Percentiles rank a stretch among this genome's conserved stretches.
These are phyloP conservation scores for Calonectria henricotiae DNA, from an alignment of 2,329 filamentous ascomycete species.

Conservation along the genomic window DNA sequence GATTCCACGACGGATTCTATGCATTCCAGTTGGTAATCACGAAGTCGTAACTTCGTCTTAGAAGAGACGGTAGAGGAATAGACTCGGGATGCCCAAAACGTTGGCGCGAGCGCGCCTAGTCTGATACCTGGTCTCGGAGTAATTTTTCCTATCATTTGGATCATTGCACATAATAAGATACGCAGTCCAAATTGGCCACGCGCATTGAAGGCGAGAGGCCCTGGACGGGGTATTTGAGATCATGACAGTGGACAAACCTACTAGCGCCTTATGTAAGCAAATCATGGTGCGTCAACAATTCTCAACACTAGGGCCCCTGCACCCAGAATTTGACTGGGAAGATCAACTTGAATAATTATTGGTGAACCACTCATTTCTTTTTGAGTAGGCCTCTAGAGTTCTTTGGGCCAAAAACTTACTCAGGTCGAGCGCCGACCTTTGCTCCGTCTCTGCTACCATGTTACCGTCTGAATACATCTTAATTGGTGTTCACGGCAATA, in stretches of 20 bases:
- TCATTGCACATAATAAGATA: conserved; percentile 59
- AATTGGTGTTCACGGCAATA: conserved; percentile 44
- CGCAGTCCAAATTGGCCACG: conserved; percentile 28
- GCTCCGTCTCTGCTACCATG: conserved; percentile 51
- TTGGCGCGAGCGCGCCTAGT: conserved; percentile 33
- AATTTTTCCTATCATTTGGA: conserved; percentile 54
- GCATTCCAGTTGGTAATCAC: conserved; percentile 92
- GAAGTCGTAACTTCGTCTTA: conserved; percentile 70
- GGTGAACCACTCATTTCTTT: background rate
- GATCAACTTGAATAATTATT: conserved; percentile 27
- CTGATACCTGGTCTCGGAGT: conserved; percentile 45
- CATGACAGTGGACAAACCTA: conserved; percentile 14
- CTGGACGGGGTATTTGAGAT: background rate
- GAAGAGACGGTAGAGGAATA: conserved; percentile 47
- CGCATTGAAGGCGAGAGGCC: conserved; percentile 29
- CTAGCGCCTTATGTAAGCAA: conserved; percentile 47
- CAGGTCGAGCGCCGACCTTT: conserved; percentile 29
- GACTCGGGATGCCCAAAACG: conserved; percentile 41
- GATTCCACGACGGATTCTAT: conserved; percentile 85
- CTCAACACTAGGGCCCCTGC: background rate
- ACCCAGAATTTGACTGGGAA: conserved; percentile 28
- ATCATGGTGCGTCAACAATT: background rate
- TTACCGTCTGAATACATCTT: conserved; percentile 45
- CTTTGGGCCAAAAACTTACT: conserved; percentile 22
- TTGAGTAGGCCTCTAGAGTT: conserved; percentile 14